Evolutionary conservation across 371 early-diverging fungal species (phyloP), one percentile per base, ranked within the genome.

Genomic region (Mortierella sp.): DNA sequence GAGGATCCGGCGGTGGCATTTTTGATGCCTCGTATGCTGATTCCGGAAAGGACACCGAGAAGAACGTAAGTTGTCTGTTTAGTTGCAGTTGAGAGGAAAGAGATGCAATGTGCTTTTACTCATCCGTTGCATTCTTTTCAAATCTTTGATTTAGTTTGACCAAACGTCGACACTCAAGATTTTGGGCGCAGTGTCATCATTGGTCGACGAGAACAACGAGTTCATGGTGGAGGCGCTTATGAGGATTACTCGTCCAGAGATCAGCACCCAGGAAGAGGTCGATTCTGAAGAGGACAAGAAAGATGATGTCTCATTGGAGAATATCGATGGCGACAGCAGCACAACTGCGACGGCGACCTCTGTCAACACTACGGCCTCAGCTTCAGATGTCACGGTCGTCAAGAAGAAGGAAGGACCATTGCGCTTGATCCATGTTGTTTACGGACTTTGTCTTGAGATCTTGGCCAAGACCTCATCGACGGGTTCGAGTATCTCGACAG

Each of bases 391-490:
- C 21, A 16, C n/a, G n/a, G 43, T 14, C 26, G 10, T 57, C 34
- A 44, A 37, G 3, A 50, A 51, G 19, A 84, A 70, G 51, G 70
- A 46, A 50, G 69, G 73, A 0, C 75, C 81, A 21, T 55, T 78
- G 24, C 50, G 75, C 21, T 50, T 85, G 37, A 81, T 85, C 24
- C 85, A 85, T 71, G 85, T 85, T 16, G 55, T 85, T 46, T 85
- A 73, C 61, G 85, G 85, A 14, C 78, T 85, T 34, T 85, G 85
- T 43, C 81, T 85, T n/a, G 85, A 85, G 43, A 85, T 85, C 28
- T 40, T 85, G 73, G 85, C 85, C 44, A 85, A 85, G 74, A 85
- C 85, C 31, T 85, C 85, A 3, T 81, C 79, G 13, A 61, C 79
- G 0, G 85, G 85, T 0, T 79, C 79, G 0, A 77, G 69, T 13